phyloP scores from a whole-genome alignment of 148 eudicot genomes.

The Chenopodium album region DNA sequence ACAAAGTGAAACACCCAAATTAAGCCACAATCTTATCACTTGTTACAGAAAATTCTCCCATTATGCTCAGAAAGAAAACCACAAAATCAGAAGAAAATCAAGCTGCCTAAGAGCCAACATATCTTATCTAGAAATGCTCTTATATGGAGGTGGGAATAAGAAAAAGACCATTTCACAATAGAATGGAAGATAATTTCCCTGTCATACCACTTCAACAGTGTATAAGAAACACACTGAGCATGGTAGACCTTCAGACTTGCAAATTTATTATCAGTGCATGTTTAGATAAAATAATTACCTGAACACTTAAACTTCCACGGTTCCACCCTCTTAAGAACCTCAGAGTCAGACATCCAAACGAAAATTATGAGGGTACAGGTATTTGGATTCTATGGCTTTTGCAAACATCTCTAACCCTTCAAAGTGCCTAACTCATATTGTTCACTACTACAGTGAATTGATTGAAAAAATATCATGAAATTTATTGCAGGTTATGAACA shows the following conservation, averaged over 20 bases:
- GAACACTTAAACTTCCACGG: background rate
- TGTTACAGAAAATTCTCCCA: background rate
- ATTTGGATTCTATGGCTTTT: background rate
- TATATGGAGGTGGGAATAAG: background rate
- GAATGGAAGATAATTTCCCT: background rate
- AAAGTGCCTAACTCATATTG: no score
- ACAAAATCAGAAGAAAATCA: background rate
- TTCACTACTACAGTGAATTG: no score
- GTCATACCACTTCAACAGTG: background rate
- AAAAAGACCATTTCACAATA: no score
- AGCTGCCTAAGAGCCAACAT: background rate
- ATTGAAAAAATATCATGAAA: no score
- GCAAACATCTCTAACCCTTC: no score
- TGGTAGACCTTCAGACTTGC: background rate
- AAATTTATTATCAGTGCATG: background rate
- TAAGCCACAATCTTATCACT: background rate
- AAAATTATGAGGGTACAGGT: background rate
- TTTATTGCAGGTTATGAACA: no score
- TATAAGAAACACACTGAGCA: background rate
- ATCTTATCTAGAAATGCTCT: background rate
- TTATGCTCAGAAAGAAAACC: background rate
- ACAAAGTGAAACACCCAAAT: background rate
- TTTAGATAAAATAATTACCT: background rate
- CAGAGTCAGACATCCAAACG: background rate
- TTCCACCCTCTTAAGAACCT: background rate